phyloP scores from a whole-genome alignment of 768 basidiomycete species.

The Sporobolomyces roseus region DNA sequence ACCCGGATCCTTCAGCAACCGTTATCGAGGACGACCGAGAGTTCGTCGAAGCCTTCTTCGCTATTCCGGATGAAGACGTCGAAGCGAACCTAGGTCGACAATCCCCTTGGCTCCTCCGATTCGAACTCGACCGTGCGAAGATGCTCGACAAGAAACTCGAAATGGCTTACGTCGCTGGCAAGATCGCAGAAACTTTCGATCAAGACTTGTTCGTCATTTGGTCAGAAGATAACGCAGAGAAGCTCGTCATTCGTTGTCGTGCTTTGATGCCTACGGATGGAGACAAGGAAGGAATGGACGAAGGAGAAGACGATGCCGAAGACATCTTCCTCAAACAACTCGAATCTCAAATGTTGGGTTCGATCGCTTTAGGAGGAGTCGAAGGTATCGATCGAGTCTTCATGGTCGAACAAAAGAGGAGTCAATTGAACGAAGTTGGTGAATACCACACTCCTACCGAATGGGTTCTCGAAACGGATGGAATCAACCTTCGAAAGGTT shows the following conservation, averaged over 20 bases:
- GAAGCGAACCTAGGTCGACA: slow-evolving; percentile 83
- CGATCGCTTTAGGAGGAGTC: slow-evolving; percentile 90
- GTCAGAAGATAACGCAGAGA: slow-evolving; percentile 98
- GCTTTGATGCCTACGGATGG: slow-evolving; percentile 71
- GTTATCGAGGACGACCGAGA: slow-evolving; percentile 93
- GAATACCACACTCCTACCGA: slow-evolving; percentile 59
- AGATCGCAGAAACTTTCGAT: slow-evolving; percentile 90
- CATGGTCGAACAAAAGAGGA: slow-evolving; percentile 80
- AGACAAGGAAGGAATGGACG: slow-evolving; percentile 73
- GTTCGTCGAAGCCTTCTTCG: slow-evolving; percentile 98
- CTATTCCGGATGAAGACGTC: slow-evolving; percentile 95
- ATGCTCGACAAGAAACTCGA: slow-evolving; percentile 96
- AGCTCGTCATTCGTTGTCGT: slow-evolving; percentile 94
- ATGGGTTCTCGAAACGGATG: slow-evolving; percentile 97
- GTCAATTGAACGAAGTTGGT: slow-evolving; percentile 59
- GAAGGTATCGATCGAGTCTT: slow-evolving; percentile 86
- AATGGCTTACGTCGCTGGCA: slow-evolving; percentile 88
- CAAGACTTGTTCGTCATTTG: slow-evolving; percentile 96
- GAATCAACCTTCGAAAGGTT: slow-evolving; percentile 89
- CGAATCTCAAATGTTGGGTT: slow-evolving; percentile 93
- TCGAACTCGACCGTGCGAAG: slow-evolving; percentile 92
- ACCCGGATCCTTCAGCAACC: slow-evolving; percentile 83
- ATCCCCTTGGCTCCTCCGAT: slow-evolving; percentile 94
- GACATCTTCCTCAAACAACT: slow-evolving; percentile 94
- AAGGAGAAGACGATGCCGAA: slow-evolving; percentile 67